These are phyloP conservation scores for Elongisporangium senticosum DNA, from an alignment of 352 stramenopile species.

Conservation along the genomic window DNA sequence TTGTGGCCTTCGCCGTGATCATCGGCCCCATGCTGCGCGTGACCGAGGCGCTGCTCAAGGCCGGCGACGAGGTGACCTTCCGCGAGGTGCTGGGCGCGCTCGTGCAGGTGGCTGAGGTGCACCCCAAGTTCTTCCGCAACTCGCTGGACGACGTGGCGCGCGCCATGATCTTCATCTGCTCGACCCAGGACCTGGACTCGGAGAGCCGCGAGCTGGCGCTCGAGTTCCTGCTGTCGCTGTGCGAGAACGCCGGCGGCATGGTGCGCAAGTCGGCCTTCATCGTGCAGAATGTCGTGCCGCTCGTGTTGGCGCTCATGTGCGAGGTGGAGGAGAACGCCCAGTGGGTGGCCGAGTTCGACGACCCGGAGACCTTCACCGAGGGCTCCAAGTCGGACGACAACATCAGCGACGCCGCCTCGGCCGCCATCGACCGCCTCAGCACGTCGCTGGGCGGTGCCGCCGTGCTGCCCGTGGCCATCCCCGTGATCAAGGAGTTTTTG, in stretches of 20 bases:
- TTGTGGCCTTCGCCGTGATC: slow-evolving; percentile 65
- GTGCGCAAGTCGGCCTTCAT: slow-evolving; percentile 70
- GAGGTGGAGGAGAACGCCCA: slow-evolving; percentile 72
- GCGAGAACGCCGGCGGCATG: slow-evolving; percentile 76
- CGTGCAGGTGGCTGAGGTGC: slow-evolving; percentile 68
- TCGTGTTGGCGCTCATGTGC: slow-evolving; percentile 75
- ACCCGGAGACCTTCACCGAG: slow-evolving; percentile 72
- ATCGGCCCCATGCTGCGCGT: slow-evolving; percentile 71
- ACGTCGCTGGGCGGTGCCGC: slow-evolving; percentile 62
- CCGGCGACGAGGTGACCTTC: slow-evolving; percentile 56
- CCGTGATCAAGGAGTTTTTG: slow-evolving; percentile 63
- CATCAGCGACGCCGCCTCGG: slow-evolving; percentile 67
- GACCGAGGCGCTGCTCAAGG: slow-evolving; percentile 55
- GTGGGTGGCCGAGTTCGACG: slow-evolving; percentile 76
- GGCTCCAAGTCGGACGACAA: slow-evolving; percentile 50
- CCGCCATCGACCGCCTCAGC: slow-evolving; percentile 74
- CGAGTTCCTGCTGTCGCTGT: slow-evolving; percentile 78
- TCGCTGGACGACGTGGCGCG: slow-evolving; percentile 61
- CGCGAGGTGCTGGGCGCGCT: slow-evolving; percentile 69
- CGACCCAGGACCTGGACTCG: slow-evolving; percentile 50
- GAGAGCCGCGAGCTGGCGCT: slow-evolving; percentile 77
- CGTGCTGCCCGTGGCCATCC: slow-evolving; percentile 73
- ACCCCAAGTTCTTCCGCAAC: slow-evolving; percentile 79
- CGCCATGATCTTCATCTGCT: slow-evolving; percentile 78
- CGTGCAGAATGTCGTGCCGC: slow-evolving; percentile 59